A percentile compares a stretch with the other conserved stretches of the same genome.
Evolutionary conservation across 176 grass and related monocot genomes (phyloP).

Genomic region (Musa beccarii): DNA sequence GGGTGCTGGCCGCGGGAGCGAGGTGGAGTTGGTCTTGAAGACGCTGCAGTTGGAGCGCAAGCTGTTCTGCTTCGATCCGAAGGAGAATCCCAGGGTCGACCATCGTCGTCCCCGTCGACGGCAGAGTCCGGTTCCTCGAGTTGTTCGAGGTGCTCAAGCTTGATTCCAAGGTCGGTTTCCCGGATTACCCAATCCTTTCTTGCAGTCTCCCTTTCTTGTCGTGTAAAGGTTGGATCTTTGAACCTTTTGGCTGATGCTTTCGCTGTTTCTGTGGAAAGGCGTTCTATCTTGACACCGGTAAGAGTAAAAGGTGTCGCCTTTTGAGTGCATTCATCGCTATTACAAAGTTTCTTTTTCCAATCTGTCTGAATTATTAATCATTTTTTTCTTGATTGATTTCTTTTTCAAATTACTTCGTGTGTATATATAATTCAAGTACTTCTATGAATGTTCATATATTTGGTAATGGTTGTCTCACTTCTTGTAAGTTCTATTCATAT

Average conservation of each 20-base stretch:
- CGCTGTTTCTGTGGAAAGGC: conserved; percentile 32
- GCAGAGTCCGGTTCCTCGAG: conserved; percentile 81
- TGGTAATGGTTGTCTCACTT: no score
- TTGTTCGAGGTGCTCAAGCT: conserved; percentile 87
- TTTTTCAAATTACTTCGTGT: no score
- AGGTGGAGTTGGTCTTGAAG: conserved; percentile 97
- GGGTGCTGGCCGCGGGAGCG: conserved; percentile 23
- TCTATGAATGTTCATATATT: no score
- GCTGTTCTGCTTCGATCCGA: conserved; percentile 98
- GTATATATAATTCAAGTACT: no score
- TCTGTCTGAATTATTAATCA: no score
- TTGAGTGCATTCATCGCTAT: conserved; percentile 41
- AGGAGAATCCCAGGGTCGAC: conserved; percentile 87
- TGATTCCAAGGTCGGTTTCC: conserved; percentile 56
- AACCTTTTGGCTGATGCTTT: neutral
- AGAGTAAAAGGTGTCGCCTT: conserved; percentile 94
- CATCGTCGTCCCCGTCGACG: conserved; percentile 75
- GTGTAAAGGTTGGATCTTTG: conserved; percentile 9
- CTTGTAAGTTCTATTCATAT: no score
- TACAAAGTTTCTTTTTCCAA: neutral
- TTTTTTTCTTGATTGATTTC: neutral
- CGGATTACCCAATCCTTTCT: neutral
- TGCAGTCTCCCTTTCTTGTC: neutral
- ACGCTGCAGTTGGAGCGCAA: conserved; percentile 98
- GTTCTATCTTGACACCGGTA: conserved; percentile 89